phyloP scores from a whole-genome alignment of 2,329 filamentous ascomycete genomes.

The Colletotrichum caudatum region DNA sequence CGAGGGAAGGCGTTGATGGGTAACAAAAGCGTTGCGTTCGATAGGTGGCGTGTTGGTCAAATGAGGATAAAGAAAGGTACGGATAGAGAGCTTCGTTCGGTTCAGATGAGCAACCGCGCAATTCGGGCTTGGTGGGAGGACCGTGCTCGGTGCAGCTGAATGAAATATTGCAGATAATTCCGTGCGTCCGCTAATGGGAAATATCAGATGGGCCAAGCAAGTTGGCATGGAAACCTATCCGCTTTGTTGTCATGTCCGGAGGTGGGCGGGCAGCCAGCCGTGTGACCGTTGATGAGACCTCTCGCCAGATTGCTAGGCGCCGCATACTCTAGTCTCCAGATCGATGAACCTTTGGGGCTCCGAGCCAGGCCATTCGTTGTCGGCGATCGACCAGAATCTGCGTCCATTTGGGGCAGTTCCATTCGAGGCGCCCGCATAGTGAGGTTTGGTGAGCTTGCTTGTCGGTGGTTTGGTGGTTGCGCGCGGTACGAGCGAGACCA shows the following conservation, averaged over 20 bases:
- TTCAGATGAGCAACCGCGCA: too few species aligned
- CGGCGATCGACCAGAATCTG: neutral
- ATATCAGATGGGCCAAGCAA: neutral
- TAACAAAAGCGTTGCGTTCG: neutral
- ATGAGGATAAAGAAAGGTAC: neutral
- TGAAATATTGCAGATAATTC: too few species aligned
- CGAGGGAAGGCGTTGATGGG: neutral
- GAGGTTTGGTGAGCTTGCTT: neutral
- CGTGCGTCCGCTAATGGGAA: neutral
- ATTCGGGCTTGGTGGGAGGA: too few species aligned
- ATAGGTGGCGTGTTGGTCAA: neutral
- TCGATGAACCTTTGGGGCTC: neutral
- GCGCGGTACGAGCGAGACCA: neutral
- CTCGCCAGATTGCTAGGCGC: neutral
- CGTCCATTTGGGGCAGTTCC: neutral
- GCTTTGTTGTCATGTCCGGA: neutral
- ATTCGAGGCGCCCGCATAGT: constrained; percentile 1
- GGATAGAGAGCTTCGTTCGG: too few species aligned
- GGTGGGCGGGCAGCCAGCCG: neutral
- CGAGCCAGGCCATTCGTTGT: neutral
- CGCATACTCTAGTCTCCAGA: neutral
- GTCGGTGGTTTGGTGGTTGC: neutral
- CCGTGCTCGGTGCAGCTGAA: too few species aligned
- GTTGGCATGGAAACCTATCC: neutral
- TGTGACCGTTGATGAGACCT: neutral